Base-by-base conservation (phyloP, 169 alveolate species). In the Babesia divergens region DNA sequence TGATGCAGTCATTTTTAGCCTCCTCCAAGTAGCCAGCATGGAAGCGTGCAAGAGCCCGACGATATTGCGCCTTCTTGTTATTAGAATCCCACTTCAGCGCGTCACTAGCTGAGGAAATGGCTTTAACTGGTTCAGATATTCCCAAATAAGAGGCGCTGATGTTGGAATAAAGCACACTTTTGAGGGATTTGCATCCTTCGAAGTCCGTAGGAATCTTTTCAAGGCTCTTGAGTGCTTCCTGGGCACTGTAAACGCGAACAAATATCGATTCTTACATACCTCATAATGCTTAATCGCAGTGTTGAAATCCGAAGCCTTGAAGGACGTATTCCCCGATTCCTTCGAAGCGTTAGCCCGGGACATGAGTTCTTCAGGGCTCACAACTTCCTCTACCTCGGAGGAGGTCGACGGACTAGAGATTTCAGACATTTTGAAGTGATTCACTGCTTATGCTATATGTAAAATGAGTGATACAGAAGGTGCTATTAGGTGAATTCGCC, bases 61-160 rank as follows among this genome's bases (percentile, higher is more conserved):
- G 83, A 44, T 80, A 80, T 14, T 62, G 51, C 5, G 86, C 86
- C 83, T 80, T 80, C 49, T 66, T 28, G 74, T 80, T 80, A 6
- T 53, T 52, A 13, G 75, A 29, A 42, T 80, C 75, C 47, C 42
- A 58, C 32, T 43, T 8, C 18, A 80, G 53, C 18, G 84, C 76
- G 31, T 80, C 74, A 9, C 60, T 56, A 3, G 88, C 84, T n/a
- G 55, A 9, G 56, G 47, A 42, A 20, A 58, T 68, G 22, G 88
- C 88, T 8, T 80, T 60, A 3, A 6, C 20, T 31, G 56, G 51
- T 6, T 80, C 80, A 8, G 37, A 16, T 13, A 60, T 16, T 16
- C 69, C 88, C 8, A 80, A 31, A 35, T 59, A 80, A 0, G 74
- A 47, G 26, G 88, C 88, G 20, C 81, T 56, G 22, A 62, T 34